Evolutionary conservation across 2,329 filamentous ascomycete genomes (phyloP), one percentile per base, ranked within the genome.

Genomic region (Beauveria caledonica): DNA sequence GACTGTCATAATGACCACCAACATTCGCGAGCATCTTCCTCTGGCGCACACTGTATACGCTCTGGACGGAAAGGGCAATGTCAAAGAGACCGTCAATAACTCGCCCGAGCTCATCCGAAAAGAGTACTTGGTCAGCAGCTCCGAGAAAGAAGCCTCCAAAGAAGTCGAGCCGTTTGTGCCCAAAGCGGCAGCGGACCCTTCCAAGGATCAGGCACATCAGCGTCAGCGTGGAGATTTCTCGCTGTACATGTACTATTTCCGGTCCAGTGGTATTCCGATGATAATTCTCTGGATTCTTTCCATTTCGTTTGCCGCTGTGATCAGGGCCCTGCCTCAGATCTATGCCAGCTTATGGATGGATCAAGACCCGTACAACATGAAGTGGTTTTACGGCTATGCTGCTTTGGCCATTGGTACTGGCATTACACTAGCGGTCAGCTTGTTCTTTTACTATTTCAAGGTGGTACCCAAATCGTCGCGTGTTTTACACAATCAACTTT

Each of bases 1-100:
- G 13, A 67, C 67, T 33, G 58, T 57, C 39, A 53, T 62, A 2
- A 53, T 66, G 59, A 61, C 59, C 5, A 61, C 59, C 44, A 61
- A 61, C 27, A 49, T 56, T 19, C 59, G 59, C 10, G 59, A 61
- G 46, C 59, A 61, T 39, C 59, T 61, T 23, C 29, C 51, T 17
- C 36, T 61, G 6, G 59, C 51, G 25, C 62, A 58, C 54, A 29
- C 60, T 7, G 54, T 60, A 19, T 61, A 57, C 21, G 52, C 59
- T 33, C 46, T 61, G 6, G 59, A 61, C 36, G 52, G 45, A 46
- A 29, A 39, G 13, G 59, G 59, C 15, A 42, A 50, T n/a, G 21
- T 61, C 9, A 52, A 45, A 17, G 23, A 51, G 33, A 61, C 59
- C 13, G 52, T 51, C 33, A 60, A 60, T 25, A 60, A 60, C 39